Conservation (phyloP, 176 grass and related monocot genomes). For the Zea luxurians region DNA sequence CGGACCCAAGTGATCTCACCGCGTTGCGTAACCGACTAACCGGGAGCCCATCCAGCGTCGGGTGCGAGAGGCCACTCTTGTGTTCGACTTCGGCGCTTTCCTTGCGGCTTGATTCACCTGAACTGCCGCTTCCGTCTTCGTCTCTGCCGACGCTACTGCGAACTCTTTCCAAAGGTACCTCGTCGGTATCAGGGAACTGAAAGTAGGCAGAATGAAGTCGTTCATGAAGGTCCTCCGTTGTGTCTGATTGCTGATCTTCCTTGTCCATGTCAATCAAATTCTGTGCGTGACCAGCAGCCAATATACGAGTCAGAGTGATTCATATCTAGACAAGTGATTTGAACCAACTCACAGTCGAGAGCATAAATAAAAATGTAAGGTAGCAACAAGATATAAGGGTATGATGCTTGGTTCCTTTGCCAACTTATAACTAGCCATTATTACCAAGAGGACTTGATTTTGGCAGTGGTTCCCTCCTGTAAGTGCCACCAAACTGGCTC, state of each 20-base stretch:
- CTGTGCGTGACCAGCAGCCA: conserved; percentile 33
- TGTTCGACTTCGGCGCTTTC: conserved; percentile 3
- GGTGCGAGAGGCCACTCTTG: conserved; percentile 45
- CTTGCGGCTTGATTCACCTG: conserved; percentile 40
- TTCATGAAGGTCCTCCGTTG: conserved; percentile 56
- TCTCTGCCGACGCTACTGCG: neutral
- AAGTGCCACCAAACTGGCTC: neutral
- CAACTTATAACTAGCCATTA: neutral
- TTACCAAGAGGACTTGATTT: no score
- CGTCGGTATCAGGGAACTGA: conserved; percentile 46
- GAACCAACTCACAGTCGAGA: neutral
- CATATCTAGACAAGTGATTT: neutral
- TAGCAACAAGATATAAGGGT: neutral
- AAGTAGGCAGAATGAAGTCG: conserved; percentile 54
- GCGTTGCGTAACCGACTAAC: conserved; percentile 39
- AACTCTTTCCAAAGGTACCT: conserved; percentile 37
- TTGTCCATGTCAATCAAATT: conserved; percentile 83
- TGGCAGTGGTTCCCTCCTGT: neutral
- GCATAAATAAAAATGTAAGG: neutral
- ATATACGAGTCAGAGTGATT: neutral
- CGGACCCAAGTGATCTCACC: conserved; percentile 39
- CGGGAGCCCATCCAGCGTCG: conserved; percentile 53
- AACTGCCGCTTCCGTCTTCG: conserved; percentile 27
- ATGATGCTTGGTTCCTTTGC: neutral
- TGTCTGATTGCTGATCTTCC: conserved; percentile 61